phyloP scores from a whole-genome alignment of 208 protist genomes.

The Eutreptiella sp. region DNA sequence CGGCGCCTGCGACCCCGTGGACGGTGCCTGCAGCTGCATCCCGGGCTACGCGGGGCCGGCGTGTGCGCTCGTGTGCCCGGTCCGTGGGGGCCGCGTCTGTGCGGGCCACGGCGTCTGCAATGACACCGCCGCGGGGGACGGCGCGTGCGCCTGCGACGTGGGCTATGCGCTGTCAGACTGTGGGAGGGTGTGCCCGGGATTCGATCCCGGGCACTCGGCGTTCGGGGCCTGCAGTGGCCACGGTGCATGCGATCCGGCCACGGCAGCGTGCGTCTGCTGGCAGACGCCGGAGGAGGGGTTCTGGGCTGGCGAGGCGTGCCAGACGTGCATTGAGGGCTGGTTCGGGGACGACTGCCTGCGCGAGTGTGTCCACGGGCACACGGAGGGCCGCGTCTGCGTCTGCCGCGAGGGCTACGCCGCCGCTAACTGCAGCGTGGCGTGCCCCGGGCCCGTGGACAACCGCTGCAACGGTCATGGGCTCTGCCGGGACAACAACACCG shows the following conservation, averaged over 20 bases:
- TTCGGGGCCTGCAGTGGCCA: background rate
- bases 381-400: conserved; percentile 8
- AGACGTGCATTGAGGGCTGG: background rate
- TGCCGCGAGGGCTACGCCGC: background rate
- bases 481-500: conserved; percentile 16
- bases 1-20: conserved; percentile 18
- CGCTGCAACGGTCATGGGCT: conserved; percentile 11
- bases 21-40: conserved; percentile 3
- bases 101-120: conserved; percentile 2
- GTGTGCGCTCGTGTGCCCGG: background rate
- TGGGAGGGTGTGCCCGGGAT: background rate
- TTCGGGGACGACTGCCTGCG: conserved; percentile 13
- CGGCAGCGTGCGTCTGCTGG: background rate
- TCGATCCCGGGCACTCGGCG: background rate
- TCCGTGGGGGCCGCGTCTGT: background rate
- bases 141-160: no score
- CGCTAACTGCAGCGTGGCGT: background rate
- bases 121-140: background rate
- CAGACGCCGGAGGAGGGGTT: background rate
- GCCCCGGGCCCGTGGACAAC: conserved; percentile 1
- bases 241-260: conserved; percentile 9
- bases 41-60: background rate
- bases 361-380: conserved; percentile 14
- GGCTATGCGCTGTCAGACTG: no score
- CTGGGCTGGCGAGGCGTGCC: background rate